Conservation (phyloP, 352 stramenopile species). For the Globisporangium emineosum region DNA sequence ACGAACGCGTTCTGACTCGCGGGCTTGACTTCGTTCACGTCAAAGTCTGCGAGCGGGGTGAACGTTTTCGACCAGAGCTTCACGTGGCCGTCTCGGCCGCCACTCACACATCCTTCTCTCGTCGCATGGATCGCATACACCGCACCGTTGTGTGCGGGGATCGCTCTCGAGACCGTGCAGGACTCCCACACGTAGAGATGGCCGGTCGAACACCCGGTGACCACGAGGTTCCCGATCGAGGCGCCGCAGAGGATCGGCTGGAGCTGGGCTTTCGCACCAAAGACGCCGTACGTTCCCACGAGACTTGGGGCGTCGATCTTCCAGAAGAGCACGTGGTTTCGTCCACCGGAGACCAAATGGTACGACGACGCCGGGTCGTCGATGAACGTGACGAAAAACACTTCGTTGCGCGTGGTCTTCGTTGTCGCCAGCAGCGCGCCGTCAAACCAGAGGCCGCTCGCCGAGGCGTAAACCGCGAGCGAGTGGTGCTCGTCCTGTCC, state of each 20-base stretch:
- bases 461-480: conserved; percentile 61
- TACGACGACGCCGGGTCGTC: conserved; percentile 42
- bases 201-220: conserved; percentile 60
- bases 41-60: conserved; percentile 58
- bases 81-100: conserved; percentile 61
- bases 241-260: conserved; percentile 60
- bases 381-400: conserved; percentile 63
- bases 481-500: conserved; percentile 79
- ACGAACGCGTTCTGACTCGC: conserved; percentile 43
- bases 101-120: conserved; percentile 47
- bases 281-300: conserved; percentile 52
- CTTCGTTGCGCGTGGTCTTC: conserved; percentile 44
- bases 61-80: conserved; percentile 63
- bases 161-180: conserved; percentile 41
- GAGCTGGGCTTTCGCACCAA: conserved; percentile 51
- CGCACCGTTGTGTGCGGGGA: conserved; percentile 65
- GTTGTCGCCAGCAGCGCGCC: conserved; percentile 45
- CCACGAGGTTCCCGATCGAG: conserved; percentile 44
- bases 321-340: conserved; percentile 76
- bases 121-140: conserved; percentile 71
- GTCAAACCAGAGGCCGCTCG: conserved; percentile 61
- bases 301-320: conserved; percentile 47
- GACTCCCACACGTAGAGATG: conserved; percentile 78
- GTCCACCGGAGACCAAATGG: conserved; percentile 57
- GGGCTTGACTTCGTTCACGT: conserved; percentile 48